Conservation (phyloP, 495 filamentous ascomycete species). For the Podospora pseudocomata region DNA sequence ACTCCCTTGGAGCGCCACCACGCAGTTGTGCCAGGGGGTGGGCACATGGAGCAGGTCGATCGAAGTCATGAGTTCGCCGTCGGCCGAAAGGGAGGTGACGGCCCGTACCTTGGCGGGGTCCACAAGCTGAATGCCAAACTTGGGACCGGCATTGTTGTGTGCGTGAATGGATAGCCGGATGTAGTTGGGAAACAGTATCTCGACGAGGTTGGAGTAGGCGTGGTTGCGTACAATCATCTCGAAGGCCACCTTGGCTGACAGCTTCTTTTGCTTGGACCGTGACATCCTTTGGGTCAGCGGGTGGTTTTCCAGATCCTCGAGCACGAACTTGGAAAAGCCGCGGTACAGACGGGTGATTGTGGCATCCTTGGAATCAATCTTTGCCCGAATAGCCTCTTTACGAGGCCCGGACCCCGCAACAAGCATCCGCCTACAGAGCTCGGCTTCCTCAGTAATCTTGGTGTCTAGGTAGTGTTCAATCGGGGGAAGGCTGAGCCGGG, state of each 20-base stretch:
- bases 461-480: slow-evolving; percentile 33
- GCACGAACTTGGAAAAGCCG: slow-evolving; percentile 46
- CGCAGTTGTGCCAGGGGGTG: slow-evolving; percentile 23
- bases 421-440: slow-evolving; percentile 37
- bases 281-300: slow-evolving; percentile 24
- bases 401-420: slow-evolving; percentile 33
- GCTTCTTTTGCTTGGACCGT: slow-evolving; percentile 20
- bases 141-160: slow-evolving; percentile 24
- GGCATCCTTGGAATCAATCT: slow-evolving; percentile 35
- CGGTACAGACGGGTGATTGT: slow-evolving; percentile 40
- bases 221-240: slow-evolving; percentile 27
- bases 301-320: slow-evolving; percentile 41
- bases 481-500: slow-evolving; percentile 18
- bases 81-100: slow-evolving; percentile 11
- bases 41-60: slow-evolving; percentile 22
- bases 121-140: slow-evolving; percentile 24
- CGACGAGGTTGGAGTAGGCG: slow-evolving; percentile 19
- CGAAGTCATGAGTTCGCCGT: slow-evolving; percentile 21
- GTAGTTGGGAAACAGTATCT: slow-evolving; percentile 9
- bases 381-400: slow-evolving; percentile 26
- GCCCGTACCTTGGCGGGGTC: slow-evolving; percentile 16
- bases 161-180: slow-evolving; percentile 22
- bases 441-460: slow-evolving; percentile 31
- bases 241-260: slow-evolving; percentile 19
- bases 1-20: slow-evolving; percentile 15